Conservation (phyloP, 163 green algal genomes). For the Coccomyxa subellipsoidea region DNA sequence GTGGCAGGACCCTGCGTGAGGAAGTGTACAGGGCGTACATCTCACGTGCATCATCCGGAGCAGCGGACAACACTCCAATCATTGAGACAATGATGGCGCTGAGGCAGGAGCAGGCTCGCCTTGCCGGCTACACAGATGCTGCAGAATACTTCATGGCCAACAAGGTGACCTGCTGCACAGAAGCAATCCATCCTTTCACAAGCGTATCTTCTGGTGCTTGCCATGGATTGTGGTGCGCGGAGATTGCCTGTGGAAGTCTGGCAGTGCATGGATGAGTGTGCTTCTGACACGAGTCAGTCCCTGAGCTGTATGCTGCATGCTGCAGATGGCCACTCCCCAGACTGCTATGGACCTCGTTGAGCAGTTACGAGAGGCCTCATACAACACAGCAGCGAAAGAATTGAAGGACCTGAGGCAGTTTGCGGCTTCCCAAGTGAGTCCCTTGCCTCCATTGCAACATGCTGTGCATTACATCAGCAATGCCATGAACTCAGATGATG, state of each 20-base stretch:
- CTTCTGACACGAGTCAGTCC: no score
- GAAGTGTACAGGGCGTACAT: slow-evolving; percentile 86
- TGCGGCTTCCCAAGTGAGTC: slow-evolving; percentile 36
- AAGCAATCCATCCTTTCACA: not conserved
- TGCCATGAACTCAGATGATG: not conserved
- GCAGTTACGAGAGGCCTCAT: slow-evolving; percentile 75
- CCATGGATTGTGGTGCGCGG: no score
- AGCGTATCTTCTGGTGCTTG: no score
- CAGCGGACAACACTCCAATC: slow-evolving; percentile 86
- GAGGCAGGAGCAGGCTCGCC: slow-evolving; percentile 80
- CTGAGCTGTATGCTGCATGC: no score
- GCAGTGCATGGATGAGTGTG: no score
- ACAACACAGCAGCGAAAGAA: slow-evolving; percentile 63
- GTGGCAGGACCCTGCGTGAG: slow-evolving; percentile 66
- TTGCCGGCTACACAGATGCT: slow-evolving; percentile 85
- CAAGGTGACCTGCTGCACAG: slow-evolving; percentile 48
- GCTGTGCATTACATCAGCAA: no score
- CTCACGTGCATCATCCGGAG: slow-evolving; percentile 69
- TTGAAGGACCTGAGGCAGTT: slow-evolving; percentile 81
- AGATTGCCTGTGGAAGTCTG: no score
- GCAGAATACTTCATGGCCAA: slow-evolving; percentile 83
- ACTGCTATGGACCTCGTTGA: slow-evolving; percentile 84
- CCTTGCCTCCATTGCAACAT: not conserved
- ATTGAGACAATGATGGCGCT: slow-evolving; percentile 80
- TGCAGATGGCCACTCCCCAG: slow-evolving; percentile 78